Evolutionary conservation across 257 asterid genomes (phyloP).

Genomic region (Solanum appendiculatum): DNA sequence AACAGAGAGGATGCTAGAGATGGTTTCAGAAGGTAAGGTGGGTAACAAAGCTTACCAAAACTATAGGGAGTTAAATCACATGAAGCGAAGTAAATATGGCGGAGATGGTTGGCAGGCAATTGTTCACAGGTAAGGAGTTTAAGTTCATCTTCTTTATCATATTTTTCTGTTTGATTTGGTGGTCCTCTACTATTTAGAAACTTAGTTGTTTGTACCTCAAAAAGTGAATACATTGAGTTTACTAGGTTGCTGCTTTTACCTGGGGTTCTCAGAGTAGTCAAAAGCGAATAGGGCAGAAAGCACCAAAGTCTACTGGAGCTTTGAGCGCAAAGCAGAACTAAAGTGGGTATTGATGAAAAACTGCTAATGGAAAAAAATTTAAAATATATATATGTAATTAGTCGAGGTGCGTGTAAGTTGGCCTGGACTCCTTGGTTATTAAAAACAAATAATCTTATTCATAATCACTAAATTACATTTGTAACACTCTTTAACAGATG

Average conservation of each 20-base stretch:
- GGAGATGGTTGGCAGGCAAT: conserved; percentile 59
- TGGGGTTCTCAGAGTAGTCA: not conserved
- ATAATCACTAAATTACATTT: not conserved
- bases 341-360: not conserved
- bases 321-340: not conserved
- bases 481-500: not conserved
- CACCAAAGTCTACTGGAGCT: not conserved
- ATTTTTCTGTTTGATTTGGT: not conserved
- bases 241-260: not conserved
- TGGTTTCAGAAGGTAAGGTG: conserved; percentile 40
- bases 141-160: not conserved
- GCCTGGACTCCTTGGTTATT: not conserved
- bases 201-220: not conserved
- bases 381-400: not conserved
- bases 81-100: conserved; percentile 23
- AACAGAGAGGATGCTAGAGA: conserved; percentile 57
- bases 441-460: not conserved
- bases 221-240: not conserved
- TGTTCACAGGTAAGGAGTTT: conserved; percentile 50
- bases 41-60: conserved; percentile 25
- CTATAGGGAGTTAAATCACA: conserved; percentile 11
- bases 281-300: not conserved
- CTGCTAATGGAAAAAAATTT: not conserved
- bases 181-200: not conserved
- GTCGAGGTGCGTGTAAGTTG: not conserved